Evolutionary conservation across 352 stramenopile species (phyloP), one percentile per base, ranked within the genome.

Genomic region (Stephanocyclus meneghinianus): DNA sequence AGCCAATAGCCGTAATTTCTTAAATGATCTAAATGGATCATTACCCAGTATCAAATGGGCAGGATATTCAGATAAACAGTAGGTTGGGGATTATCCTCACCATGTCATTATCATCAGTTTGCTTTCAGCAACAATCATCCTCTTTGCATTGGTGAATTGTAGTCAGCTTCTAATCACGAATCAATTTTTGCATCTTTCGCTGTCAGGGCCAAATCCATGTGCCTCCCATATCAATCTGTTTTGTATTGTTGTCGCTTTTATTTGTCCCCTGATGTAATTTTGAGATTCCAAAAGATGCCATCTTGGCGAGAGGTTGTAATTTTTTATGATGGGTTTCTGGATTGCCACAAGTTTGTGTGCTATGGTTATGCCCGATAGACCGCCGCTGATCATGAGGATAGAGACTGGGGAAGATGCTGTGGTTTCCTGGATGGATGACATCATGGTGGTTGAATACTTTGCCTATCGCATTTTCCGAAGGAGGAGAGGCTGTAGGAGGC

Each of bases 191-290:
- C 55, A 88, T 86, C 6, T 72, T 50, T 64, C 84, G 82, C 53
- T 85, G 70, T 32, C n/a, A 42, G 15, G 78, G 82, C 82, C 82
- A 88, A 8, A 88, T 70, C 82, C 82, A 88, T 16, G 78, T 78
- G 42, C 78, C 82, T 15, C 78, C 82, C 51, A 88, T 56, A 62
- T 88, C 82, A 53, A 88, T 86, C 1, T 35, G 13, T 44, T 84
- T 55, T 21, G 48, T 68, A 18, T 21, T 32, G 15, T 64, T 26
- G 48, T 85, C 71, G 59, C 87, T 89, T 66, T 50, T 37, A 87
- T 62, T 55, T 75, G 77, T 64, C 79, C 83, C 35, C 83, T 79
- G 9, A 87, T 55, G 1, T 74, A 47, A 61, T 64, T 56, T 18
- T 59, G 53, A n/a, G 79, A 76, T 66, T 89, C 79, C n/a, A 87